These are phyloP conservation scores for Fusarium sp. DNA, from an alignment of 2,329 filamentous ascomycete species.

Conservation along the genomic window DNA sequence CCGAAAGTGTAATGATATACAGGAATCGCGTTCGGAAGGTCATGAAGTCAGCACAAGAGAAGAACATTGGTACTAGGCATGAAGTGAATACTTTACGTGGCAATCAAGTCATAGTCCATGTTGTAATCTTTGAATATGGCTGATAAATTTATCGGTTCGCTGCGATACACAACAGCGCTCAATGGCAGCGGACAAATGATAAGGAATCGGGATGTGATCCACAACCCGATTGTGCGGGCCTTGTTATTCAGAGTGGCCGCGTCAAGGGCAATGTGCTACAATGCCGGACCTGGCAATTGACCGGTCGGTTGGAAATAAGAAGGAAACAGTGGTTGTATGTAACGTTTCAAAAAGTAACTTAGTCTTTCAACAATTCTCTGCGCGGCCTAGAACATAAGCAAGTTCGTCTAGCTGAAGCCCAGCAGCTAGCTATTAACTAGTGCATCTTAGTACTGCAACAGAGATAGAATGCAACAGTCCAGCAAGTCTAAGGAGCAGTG, in stretches of 20 bases:
- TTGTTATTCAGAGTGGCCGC: neutral
- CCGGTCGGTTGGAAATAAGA: neutral
- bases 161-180: neutral
- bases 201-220: neutral
- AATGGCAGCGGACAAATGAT: neutral
- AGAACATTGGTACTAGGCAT: neutral
- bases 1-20: fast-evolving
- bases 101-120: fast-evolving
- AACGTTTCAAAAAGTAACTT: neutral
- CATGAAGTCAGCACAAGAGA: fast-evolving
- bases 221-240: neutral
- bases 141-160: no score
- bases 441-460: no score
- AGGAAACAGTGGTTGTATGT: neutral
- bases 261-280: fast-evolving
- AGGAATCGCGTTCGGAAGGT: neutral
- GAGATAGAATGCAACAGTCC: fast-evolving
- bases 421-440: no score
- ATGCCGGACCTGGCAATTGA: neutral
- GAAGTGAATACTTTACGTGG: fast-evolving
- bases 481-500: neutral
- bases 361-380: fast-evolving
- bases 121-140: fast-evolving
- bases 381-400: neutral
- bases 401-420: neutral